Conservation (phyloP, 441 rosid species). For the Theobroma grandiflorum region DNA sequence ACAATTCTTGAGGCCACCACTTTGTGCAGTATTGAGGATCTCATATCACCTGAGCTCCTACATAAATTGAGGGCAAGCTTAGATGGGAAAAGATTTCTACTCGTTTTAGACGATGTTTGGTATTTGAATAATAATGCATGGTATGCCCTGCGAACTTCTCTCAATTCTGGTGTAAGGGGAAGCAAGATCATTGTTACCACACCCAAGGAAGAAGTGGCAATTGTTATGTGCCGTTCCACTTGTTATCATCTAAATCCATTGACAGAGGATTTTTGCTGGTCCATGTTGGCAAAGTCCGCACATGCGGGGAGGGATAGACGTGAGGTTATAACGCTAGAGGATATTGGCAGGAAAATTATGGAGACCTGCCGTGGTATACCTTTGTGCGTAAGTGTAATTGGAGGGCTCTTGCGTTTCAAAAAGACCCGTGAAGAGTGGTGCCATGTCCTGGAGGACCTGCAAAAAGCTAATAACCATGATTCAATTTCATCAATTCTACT, state of each 20-base stretch:
- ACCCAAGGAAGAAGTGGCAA: not conserved
- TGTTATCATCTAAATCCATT: slow-evolving; percentile 7
- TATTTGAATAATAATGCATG: slow-evolving; percentile 7
- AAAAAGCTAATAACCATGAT: too few relatives aligned
- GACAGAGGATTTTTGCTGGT: slow-evolving; percentile 27
- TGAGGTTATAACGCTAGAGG: not conserved
- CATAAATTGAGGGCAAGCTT: not conserved
- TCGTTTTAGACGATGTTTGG: slow-evolving; percentile 30
- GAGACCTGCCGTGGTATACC: slow-evolving; percentile 29
- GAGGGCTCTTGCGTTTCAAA: slow-evolving; percentile 22
- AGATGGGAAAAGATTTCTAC: not conserved
- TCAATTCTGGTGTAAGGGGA: slow-evolving; percentile 17
- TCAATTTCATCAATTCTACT: not conserved
- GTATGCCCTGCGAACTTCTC: not conserved
- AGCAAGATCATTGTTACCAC: slow-evolving; percentile 33
- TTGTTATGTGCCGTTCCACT: not conserved
- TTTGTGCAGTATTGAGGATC: not conserved
- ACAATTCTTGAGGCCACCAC: not conserved
- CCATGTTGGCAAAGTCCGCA: slow-evolving; percentile 13
- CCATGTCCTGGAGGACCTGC: not conserved
- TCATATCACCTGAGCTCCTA: not conserved
- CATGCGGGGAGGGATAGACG: not conserved
- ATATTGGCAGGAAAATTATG: slow-evolving; percentile 14
- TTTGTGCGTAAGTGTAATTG: slow-evolving; percentile 25
- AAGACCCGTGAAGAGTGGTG: not conserved